Conservation (phyloP, 1,284 basidiomycete species). For the Pyrrhoderma lamaoense region DNA sequence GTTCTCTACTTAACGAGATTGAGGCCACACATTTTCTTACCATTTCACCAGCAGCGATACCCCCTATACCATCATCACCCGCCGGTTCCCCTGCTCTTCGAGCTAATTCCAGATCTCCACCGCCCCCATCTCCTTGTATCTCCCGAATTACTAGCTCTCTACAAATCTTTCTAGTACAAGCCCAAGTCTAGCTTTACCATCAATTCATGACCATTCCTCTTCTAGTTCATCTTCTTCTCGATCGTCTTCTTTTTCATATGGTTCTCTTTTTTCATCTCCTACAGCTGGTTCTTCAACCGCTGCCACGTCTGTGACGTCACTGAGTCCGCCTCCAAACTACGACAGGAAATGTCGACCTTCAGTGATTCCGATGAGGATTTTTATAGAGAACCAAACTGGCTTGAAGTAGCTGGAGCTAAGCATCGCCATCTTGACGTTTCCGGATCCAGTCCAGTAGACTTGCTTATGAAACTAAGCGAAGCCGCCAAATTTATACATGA, state of each 20-base stretch:
- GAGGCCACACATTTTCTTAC: conserved; percentile 16
- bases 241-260: conserved; percentile 16
- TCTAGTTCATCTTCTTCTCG: conserved; percentile 16
- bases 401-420: conserved; percentile 22
- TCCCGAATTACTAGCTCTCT: background rate
- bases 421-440: conserved; percentile 36
- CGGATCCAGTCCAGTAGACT: conserved; percentile 29
- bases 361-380: conserved; percentile 6
- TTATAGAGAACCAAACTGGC: conserved; percentile 2
- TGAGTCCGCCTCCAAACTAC: conserved; percentile 8
- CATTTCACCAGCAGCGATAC: conserved; percentile 36
- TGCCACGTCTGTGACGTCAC: conserved; percentile 12
- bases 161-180: background rate
- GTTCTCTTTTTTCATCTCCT: background rate
- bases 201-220: background rate
- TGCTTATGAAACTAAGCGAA: conserved; percentile 38
- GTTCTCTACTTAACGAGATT: conserved; percentile 14
- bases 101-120: background rate
- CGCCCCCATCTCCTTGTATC: background rate
- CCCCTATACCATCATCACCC: conserved; percentile 22
- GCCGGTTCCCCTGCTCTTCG: background rate
- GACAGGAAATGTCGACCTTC: conserved; percentile 3
- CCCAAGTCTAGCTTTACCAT: too few relatives aligned
- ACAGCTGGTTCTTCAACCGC: conserved; percentile 8
- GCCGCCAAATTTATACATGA: conserved; percentile 35